Evolutionary conservation across 2,329 filamentous ascomycete genomes (phyloP).

Genomic region (Claviceps sp.): DNA sequence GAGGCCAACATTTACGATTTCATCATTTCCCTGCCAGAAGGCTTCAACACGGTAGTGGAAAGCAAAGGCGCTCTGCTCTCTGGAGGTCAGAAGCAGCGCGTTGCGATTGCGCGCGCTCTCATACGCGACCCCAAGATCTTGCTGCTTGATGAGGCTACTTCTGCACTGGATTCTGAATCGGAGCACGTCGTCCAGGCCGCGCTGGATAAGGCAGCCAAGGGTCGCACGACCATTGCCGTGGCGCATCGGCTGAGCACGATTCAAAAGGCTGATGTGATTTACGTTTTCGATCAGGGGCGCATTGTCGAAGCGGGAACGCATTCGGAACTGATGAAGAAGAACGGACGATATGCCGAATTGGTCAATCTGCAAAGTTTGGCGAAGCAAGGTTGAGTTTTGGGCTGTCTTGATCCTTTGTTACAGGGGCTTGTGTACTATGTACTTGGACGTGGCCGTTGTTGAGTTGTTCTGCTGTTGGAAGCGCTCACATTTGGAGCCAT

Average conservation of each 20-base stretch:
- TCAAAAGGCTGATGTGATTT: conserved; percentile 87
- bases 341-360: conserved; percentile 63
- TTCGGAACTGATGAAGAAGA: conserved; percentile 52
- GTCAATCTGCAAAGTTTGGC: conserved; percentile 70
- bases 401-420: too few relatives aligned
- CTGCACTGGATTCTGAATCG: conserved; percentile 60
- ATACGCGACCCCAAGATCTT: conserved; percentile 84
- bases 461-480: too few relatives aligned
- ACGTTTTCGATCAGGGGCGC: conserved; percentile 84
- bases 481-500: too few relatives aligned
- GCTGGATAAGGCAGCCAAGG: conserved; percentile 69
- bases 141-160: conserved; percentile 70
- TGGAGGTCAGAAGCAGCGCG: conserved; percentile 88
- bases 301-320: conserved; percentile 81
- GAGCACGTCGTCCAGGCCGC: conserved; percentile 73
- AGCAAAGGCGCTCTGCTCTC: conserved; percentile 75
- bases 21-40: conserved; percentile 72
- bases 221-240: conserved; percentile 83
- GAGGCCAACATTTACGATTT: conserved; percentile 92
- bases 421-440: too few relatives aligned
- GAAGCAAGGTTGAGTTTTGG: conserved; percentile 28
- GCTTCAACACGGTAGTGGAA: conserved; percentile 74
- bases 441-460: too few relatives aligned
- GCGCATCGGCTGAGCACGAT: conserved; percentile 88
- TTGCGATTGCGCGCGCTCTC: conserved; percentile 83